Conservation (phyloP, 2,329 filamentous ascomycete species). For the Pezicula radicicola region DNA sequence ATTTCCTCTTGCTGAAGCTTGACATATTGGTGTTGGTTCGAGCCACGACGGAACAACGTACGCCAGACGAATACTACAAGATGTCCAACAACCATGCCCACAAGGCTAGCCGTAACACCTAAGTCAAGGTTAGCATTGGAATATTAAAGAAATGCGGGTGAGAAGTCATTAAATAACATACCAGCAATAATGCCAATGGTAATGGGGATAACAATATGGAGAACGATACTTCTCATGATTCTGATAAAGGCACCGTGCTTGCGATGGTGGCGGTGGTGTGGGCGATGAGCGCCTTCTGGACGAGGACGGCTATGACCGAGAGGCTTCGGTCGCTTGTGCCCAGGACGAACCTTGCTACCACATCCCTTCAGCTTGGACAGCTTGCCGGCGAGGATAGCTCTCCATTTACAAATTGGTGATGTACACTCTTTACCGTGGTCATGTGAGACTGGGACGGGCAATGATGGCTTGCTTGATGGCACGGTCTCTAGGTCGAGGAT, state of each 20-base stretch:
- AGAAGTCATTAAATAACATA: neutral
- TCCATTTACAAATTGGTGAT: constrained; percentile 53
- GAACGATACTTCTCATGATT: constrained; percentile 52
- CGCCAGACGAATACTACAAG: constrained; percentile 58
- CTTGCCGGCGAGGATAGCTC: constrained; percentile 45
- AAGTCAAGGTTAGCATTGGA: no score
- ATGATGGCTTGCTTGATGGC: constrained; percentile 20
- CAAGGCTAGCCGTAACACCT: constrained; percentile 56
- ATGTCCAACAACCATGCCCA: constrained; percentile 65
- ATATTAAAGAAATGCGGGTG: no score
- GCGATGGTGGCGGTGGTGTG: constrained; percentile 30
- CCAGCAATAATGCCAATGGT: constrained; percentile 67
- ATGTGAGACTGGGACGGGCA: constrained; percentile 23
- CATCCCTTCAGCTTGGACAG: constrained; percentile 39
- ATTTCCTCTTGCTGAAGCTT: constrained; percentile 19
- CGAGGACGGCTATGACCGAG: constrained; percentile 18
- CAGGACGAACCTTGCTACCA: constrained; percentile 28
- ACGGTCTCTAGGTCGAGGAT: constrained; percentile 44
- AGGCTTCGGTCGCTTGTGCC: constrained; percentile 16
- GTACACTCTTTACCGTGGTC: constrained; percentile 34
- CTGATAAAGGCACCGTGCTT: constrained; percentile 39
- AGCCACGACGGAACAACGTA: constrained; percentile 45
- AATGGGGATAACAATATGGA: constrained; percentile 65
- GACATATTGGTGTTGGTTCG: constrained; percentile 12
- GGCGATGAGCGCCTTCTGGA: constrained; percentile 18